These are phyloP conservation scores for Leishmania guyanensis DNA, from an alignment of 208 protist genomes.

Conservation along the genomic window DNA sequence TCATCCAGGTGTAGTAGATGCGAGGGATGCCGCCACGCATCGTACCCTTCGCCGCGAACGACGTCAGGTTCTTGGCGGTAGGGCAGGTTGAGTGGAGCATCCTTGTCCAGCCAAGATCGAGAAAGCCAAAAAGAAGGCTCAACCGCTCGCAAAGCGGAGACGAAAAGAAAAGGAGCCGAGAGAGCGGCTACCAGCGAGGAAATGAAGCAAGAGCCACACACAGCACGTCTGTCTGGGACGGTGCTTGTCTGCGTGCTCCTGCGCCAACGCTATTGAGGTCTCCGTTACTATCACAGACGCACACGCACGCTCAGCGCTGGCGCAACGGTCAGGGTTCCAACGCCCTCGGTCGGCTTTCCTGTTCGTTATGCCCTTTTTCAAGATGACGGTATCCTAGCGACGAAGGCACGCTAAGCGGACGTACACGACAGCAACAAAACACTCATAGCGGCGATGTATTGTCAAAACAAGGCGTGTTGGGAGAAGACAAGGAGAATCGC, in stretches of 20 bases:
- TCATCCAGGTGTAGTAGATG: slow-evolving; percentile 94
- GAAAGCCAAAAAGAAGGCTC: not conserved
- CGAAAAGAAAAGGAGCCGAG: not conserved
- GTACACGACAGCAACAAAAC: not conserved
- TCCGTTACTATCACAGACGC: not conserved
- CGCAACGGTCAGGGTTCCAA: not conserved
- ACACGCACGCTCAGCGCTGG: not conserved
- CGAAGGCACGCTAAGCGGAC: not conserved
- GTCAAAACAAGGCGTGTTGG: not conserved
- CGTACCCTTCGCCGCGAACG: slow-evolving; percentile 87
- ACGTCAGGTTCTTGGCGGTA: slow-evolving; percentile 80
- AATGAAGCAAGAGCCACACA: not conserved
- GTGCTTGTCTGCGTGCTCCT: not conserved
- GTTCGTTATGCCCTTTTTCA: not conserved
- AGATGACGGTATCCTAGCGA: not conserved
- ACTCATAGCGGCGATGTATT: not conserved
- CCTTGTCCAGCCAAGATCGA: not conserved
- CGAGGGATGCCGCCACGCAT: slow-evolving; percentile 92
- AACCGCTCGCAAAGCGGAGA: not conserved
- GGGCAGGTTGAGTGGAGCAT: slow-evolving; percentile 62
- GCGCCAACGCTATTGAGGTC: not conserved
- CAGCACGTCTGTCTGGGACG: not conserved
- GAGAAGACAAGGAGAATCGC: not conserved
- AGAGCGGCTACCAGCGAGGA: not conserved
- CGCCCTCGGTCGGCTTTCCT: not conserved